A percentile compares a stretch with the other conserved stretches of the same genome.
Conservation (phyloP, 768 basidiomycete species). For the Chlorophyllum brunneum region DNA sequence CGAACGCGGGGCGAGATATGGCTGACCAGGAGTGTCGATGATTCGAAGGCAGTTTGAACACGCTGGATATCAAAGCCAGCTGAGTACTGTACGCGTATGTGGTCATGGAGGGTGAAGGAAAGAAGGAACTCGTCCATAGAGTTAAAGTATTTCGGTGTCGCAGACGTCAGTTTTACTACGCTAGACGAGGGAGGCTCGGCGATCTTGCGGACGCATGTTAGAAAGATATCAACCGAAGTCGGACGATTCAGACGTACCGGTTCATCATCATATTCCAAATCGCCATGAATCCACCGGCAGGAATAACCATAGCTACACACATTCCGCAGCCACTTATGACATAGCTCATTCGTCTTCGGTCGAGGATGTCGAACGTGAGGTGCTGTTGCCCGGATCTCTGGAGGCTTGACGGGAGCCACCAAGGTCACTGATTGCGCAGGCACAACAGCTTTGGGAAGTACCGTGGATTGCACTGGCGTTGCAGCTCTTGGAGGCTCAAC, state of each 20-base stretch:
- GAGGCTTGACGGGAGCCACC: neutral
- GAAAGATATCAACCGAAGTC: neutral
- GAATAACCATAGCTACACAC: conserved; percentile 23
- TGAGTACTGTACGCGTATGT: conserved; percentile 52
- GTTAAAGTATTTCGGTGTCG: neutral
- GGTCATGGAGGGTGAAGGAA: conserved; percentile 40
- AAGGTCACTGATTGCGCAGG: neutral
- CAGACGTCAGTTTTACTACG: too few species aligned
- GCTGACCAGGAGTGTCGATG: conserved; percentile 52
- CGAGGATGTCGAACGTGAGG: conserved; percentile 9
- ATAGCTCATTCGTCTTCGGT: conserved; percentile 18
- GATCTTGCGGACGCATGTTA: neutral
- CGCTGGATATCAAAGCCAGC: conserved; percentile 57
- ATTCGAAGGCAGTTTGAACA: conserved; percentile 66
- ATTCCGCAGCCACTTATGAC: conserved; percentile 24
- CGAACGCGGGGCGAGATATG: conserved; percentile 41
- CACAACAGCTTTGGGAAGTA: neutral
- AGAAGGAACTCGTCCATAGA: neutral
- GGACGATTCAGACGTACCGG: conserved; percentile 18
- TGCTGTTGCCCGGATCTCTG: neutral
- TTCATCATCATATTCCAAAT: conserved; percentile 28
- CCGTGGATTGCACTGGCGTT: neutral
- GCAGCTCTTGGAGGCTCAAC: neutral
- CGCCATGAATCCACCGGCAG: conserved; percentile 28
- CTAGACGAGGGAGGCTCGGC: too few species aligned